Evolutionary conservation across 805 yeast species (phyloP), one percentile per base, ranked within the genome.

Genomic region (Zygosaccharomyces lentus): DNA sequence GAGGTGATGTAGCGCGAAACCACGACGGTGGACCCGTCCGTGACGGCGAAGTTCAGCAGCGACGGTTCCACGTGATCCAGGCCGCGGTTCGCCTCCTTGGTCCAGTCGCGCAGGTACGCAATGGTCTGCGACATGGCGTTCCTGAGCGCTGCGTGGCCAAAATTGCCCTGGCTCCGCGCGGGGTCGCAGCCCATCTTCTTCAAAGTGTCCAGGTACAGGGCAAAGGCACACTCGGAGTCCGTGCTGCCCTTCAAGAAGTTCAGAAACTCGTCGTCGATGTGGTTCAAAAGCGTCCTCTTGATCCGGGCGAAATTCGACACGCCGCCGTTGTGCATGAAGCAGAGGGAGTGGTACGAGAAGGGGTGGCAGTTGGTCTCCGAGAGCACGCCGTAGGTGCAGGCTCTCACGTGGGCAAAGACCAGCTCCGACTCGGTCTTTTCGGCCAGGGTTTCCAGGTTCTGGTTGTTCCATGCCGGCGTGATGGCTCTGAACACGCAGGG

Each of bases 261-360:
- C 59, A 93, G 87, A 64, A 79, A 93, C 54, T 82, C 81, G 62
- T 93, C 96, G 34, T 78, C 78, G 37, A 93, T 72, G 61, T 85
- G 87, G 54, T 78, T 74, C 27, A 88, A 74, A 35, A 93, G 71
- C 48, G 67, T 75, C 49, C 93, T 76, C 67, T 93, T 93, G 55
- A 93, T 85, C 53, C 69, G 68, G 44, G 72, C 64, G 64, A 91
- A 93, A 48, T 80, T 79, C 9, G 90, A 74, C 19, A 93, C 79
- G 0, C 87, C 93, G 25, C 99, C 99, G 67, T 93, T 93, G 67
- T 93, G 99, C 99, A 93, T 93, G 64, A 93, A 93, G 84, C 91
- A 85, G 39, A 91, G 70, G 41, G 81, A 81, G 51, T 90, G 91
- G 62, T 80, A 89, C 2, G 85, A 81, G 67, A 93, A 93, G 0